Base-by-base conservation (phyloP, 2,329 filamentous ascomycete species). In the Talaromyces amestolkiae region DNA sequence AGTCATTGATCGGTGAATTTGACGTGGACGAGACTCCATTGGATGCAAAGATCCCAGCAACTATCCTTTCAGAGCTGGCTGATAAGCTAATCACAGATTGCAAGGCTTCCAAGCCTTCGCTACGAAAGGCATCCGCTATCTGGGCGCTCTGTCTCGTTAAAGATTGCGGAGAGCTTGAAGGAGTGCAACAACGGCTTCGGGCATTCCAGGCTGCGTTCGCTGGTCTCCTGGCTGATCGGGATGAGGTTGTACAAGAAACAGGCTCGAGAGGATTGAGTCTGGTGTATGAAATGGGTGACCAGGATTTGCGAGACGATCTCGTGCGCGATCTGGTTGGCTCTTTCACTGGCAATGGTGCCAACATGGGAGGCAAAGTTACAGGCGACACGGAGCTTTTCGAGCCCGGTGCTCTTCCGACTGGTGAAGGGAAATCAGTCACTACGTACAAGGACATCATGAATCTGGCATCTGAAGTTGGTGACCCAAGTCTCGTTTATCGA, bases 381-480 rank as follows among this genome's bases (percentile, higher is more conserved):
- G 87, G 91, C 45, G 92, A 98, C 61, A 99, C 95, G 0, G 91
- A 98, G 76, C 83, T 99, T 0, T 98, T 98, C 70, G 94, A 98
- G 66, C 90, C 91, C 1, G 95, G 95, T 6, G 91, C 92, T 2
- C 79, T 98, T 13, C 93, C 93, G 0, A 98, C 93, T 0, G 92
- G 93, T 3, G 92, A 97, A 69, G 93, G 93, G 8, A 92, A 86
- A 70, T 93, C 93, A 0, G 87, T 98, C 64, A 97, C 92, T 0
- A 98, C 94, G 0, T 99, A 99, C 81, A 97, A 96, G 75, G 95
- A 99, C 73, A 98, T 99, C 70, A 91, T 99, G 77, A 95, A 85
- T 70, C 83, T 99, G 58, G 95, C 95, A n/a, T 92, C 94, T 51
- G 95, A 99, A 79, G 93, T 97, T 39, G 95, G 95, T 11, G 94